Percentiles rank a stretch among this genome's conserved stretches.
phyloP scores from a whole-genome alignment of 2,329 filamentous ascomycete species.

The Xylaria polymorpha region DNA sequence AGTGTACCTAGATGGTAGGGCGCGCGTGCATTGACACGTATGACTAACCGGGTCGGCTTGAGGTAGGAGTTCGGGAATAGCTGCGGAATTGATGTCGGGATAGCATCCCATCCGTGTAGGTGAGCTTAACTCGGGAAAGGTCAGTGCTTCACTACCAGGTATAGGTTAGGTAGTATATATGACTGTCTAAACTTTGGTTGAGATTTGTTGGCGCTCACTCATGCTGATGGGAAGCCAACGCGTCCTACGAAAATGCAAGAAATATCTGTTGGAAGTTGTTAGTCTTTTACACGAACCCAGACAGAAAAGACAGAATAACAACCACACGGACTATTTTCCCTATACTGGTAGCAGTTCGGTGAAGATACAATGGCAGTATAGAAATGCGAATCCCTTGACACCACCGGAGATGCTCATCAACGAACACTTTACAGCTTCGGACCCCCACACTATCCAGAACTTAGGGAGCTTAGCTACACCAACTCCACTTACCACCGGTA shows the following conservation, averaged over 20 bases:
- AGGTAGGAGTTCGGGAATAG: slow-evolving; percentile 5
- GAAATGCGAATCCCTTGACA: neutral
- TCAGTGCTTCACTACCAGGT: neutral
- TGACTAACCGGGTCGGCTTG: slow-evolving; percentile 8
- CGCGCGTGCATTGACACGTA: slow-evolving; percentile 22
- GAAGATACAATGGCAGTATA: no score
- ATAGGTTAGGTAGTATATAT: neutral
- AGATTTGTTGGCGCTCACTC: neutral
- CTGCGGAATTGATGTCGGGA: neutral
- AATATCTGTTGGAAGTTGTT: no score
- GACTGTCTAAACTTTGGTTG: neutral
- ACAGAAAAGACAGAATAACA: no score
- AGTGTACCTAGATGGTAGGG: slow-evolving; percentile 6
- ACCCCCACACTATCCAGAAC: slow-evolving; percentile 9
- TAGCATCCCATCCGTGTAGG: no score
- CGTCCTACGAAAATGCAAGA: no score
- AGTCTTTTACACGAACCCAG: neutral
- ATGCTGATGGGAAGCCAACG: no score
- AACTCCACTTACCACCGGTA: slow-evolving; percentile 19
- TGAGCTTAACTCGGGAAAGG: slow-evolving; percentile 11
- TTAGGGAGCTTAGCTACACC: neutral
- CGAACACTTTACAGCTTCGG: slow-evolving; percentile 5
- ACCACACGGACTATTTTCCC: no score
- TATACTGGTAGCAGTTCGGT: no score
- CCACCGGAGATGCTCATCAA: slow-evolving; percentile 11